Conservation (phyloP, 2,329 filamentous ascomycete species). For the Pseudocercospora cruenta region DNA sequence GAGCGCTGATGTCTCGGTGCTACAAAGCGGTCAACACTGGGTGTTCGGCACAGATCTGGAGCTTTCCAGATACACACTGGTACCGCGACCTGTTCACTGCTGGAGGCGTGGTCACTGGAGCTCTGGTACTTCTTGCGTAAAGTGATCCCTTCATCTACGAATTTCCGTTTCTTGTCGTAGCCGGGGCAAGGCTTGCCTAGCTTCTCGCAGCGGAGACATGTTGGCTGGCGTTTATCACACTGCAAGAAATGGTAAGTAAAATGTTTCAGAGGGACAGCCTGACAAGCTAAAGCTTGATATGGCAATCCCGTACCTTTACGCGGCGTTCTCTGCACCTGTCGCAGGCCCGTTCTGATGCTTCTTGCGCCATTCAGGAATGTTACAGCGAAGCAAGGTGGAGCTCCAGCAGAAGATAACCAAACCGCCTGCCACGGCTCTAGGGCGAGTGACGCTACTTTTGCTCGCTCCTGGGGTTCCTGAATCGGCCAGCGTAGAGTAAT, state of each 20-base stretch:
- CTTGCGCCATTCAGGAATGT: conserved; percentile 30
- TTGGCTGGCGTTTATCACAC: conserved; percentile 39
- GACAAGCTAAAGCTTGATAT: neutral
- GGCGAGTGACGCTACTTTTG: neutral
- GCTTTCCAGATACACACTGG: conserved; percentile 7
- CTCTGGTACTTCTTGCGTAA: conserved; percentile 38
- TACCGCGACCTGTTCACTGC: conserved; percentile 17
- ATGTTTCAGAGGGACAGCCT: neutral
- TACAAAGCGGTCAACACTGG: neutral
- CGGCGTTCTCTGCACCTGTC: conserved; percentile 40
- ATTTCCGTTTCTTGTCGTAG: conserved; percentile 43
- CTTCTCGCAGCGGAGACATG: conserved; percentile 40
- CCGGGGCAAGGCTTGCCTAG: conserved; percentile 41
- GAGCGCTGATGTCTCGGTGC: neutral
- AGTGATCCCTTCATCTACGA: conserved; percentile 40
- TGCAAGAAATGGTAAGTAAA: conserved; percentile 14
- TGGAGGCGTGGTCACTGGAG: conserved; percentile 15
- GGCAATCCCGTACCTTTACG: conserved; percentile 35
- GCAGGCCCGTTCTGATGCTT: conserved; percentile 37
- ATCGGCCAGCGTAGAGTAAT: neutral
- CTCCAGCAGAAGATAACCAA: conserved; percentile 1
- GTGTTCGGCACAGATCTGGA: neutral
- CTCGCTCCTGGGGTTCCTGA: conserved; percentile 3
- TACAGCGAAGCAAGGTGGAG: conserved; percentile 7
- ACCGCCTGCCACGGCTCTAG: neutral